A percentile compares a stretch with the other conserved stretches of the same genome.
These are phyloP conservation scores for Candida xiaguanensis DNA, from an alignment of 805 yeast species.

Conservation along the genomic window DNA sequence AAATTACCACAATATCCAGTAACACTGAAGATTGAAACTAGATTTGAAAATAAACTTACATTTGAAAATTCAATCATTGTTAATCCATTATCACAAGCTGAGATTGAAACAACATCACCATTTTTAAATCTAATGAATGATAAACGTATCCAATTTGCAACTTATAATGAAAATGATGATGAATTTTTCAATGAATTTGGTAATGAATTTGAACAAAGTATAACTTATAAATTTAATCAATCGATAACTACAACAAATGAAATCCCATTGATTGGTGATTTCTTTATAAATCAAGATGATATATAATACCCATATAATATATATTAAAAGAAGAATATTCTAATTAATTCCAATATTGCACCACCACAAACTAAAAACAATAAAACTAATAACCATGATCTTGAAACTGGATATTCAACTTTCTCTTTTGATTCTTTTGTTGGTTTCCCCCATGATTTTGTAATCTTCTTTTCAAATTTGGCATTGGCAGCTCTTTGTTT, in stretches of 20 bases:
- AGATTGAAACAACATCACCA: constrained; percentile 52
- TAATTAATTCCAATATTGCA: constrained; percentile 67
- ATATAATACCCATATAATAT: neutral
- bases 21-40: too few species aligned
- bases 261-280: constrained; percentile 4
- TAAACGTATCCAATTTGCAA: constrained; percentile 27
- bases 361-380: constrained; percentile 78
- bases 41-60: neutral
- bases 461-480: constrained; percentile 72
- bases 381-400: constrained; percentile 58
- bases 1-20: constrained; percentile 34
- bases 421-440: constrained; percentile 37
- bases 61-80: neutral
- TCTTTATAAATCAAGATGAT: neutral
- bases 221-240: constrained; percentile 8
- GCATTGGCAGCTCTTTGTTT: constrained; percentile 84
- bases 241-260: too few species aligned
- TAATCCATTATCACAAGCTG: constrained; percentile 46
- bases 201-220: constrained; percentile 16
- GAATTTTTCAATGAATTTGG: constrained; percentile 25
- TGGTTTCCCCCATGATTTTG: constrained; percentile 72
- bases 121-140: constrained; percentile 29
- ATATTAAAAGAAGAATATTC: constrained; percentile 38
- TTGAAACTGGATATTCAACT: constrained; percentile 52
- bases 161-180: constrained; percentile 16